Percentiles rank a stretch among this genome's conserved stretches.
phyloP scores from a whole-genome alignment of 1,139 yeast species.

The Hemisphaericaspora subhashii region DNA sequence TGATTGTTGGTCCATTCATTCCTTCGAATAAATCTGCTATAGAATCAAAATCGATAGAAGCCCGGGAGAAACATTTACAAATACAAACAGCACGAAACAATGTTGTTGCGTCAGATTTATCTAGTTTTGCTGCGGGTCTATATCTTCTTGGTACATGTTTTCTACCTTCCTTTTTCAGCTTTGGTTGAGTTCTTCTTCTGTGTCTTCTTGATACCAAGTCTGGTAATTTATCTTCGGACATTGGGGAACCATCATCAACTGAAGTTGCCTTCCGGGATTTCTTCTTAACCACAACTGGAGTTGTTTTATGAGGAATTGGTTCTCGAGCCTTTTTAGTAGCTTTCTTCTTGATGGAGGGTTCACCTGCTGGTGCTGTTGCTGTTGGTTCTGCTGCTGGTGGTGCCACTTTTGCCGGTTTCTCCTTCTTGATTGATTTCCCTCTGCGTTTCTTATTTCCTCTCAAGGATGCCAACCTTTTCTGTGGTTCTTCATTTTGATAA shows the following conservation, averaged over 20 bases:
- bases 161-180: slow-evolving; percentile 9
- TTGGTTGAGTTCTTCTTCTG: slow-evolving; percentile 16
- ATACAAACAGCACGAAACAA: slow-evolving; percentile 63
- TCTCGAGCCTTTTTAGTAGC: slow-evolving; percentile 2
- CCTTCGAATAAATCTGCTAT: slow-evolving; percentile 50
- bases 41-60: slow-evolving; percentile 56
- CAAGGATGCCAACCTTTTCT: slow-evolving; percentile 24
- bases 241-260: too few relatives aligned
- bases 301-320: too few relatives aligned
- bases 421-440: slow-evolving; percentile 7
- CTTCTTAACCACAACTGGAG: too few relatives aligned
- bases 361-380: slow-evolving; percentile 10
- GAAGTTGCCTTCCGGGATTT: too few relatives aligned
- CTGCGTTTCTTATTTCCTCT: slow-evolving; percentile 8
- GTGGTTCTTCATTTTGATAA: slow-evolving; percentile 15
- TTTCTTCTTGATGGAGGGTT: not conserved
- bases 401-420: slow-evolving; percentile 1
- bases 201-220: slow-evolving; percentile 24
- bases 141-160: slow-evolving; percentile 13
- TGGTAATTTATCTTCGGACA: slow-evolving; percentile 16
- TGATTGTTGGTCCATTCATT: slow-evolving; percentile 37
- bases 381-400: slow-evolving; percentile 11
- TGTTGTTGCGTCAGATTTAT: slow-evolving; percentile 46
- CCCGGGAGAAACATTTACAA: slow-evolving; percentile 52
- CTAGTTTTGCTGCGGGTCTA: slow-evolving; percentile 29